These are phyloP conservation scores for Hortaea werneckii DNA, from an alignment of 2,329 filamentous ascomycete species.

Conservation along the genomic window DNA sequence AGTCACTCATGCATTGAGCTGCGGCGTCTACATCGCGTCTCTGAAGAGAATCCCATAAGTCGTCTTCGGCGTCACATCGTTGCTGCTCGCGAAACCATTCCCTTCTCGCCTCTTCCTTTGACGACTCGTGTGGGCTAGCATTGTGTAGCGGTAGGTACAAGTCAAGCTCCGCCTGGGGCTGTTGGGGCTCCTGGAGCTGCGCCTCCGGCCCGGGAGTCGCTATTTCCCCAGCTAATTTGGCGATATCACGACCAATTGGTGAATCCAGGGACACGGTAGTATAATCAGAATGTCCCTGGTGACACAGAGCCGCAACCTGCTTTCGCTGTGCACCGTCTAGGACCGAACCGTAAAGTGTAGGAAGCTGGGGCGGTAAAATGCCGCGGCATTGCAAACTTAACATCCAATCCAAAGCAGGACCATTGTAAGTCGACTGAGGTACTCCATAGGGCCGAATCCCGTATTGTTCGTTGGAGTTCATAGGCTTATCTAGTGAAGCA, in stretches of 20 bases:
- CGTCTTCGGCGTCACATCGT: slow-evolving; percentile 5
- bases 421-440: slow-evolving; percentile 15
- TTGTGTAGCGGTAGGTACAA: slow-evolving; percentile 27
- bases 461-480: slow-evolving; percentile 13
- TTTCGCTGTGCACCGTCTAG: too few relatives aligned
- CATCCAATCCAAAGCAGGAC: slow-evolving; percentile 27
- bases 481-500: slow-evolving; percentile 28
- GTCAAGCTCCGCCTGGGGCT: slow-evolving; percentile 39
- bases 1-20: slow-evolving; percentile 3
- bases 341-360: slow-evolving; percentile 1
- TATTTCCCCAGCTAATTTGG: neutral
- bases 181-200: slow-evolving; percentile 2
- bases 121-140: neutral
- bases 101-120: slow-evolving; percentile 1
- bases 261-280: too few relatives aligned
- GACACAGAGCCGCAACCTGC: too few relatives aligned
- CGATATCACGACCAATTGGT: too few relatives aligned
- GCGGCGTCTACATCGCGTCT: slow-evolving; percentile 1
- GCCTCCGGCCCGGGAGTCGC: neutral
- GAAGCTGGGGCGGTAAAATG: slow-evolving; percentile 24
- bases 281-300: too few relatives aligned
- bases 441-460: slow-evolving; percentile 11
- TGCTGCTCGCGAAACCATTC: slow-evolving; percentile 1
- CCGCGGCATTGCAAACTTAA: slow-evolving; percentile 26
- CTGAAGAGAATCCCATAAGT: slow-evolving; percentile 6